Base-by-base conservation (phyloP, 139 green algal genomes). In the Auxenochlorella pyrenoidosa region DNA sequence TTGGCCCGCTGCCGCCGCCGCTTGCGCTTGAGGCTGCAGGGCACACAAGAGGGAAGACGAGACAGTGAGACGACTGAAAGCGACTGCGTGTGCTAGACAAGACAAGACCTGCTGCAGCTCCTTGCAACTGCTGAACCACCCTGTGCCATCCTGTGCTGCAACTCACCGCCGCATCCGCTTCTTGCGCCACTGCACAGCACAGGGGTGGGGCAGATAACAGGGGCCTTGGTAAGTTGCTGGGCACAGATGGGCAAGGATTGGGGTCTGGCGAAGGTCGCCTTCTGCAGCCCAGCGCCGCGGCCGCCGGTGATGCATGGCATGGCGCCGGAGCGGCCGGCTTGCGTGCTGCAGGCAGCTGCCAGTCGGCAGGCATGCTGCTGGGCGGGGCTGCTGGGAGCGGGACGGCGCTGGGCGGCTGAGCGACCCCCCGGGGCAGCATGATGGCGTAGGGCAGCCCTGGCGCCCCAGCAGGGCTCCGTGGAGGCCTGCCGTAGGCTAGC, bases 1-100 rank as follows among this genome's bases (percentile, higher is more conserved):
- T 88, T 88, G 60, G 84, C 84, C 75, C 85, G 72, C 76, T 89
- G 85, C 77, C 85, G 73, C 65, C 86, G 60, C 58, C 86, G 78
- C 79, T 90, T 90, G 65, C 86, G 79, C 71, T 90, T 82, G 19
- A 32, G 47, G 44, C 8, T 30, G 51, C 30, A 21, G 51, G n/a
- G 47, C 47, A 58, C 15, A 70, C 30, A 43, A 47, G 47, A 21
- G 2, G 21, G 47, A 43, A 5, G 76, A 47, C 15, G 43, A 68
- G 22, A 21, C 5, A 44, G 43, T 41, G 60, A n/a, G n/a, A n/a
- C n/a, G n/a, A n/a, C n/a, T n/a, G n/a, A n/a, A n/a, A n/a, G n/a
- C n/a, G n/a, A n/a, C n/a, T n/a, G n/a, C n/a, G n/a, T n/a, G n/a
- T n/a, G n/a, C n/a, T n/a, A n/a, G n/a, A n/a, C n/a, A n/a, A n/a